Evolutionary conservation across 208 protist species (phyloP), one percentile per base, ranked within the genome.

Genomic region (Acanthamoeba culbertsoni): DNA sequence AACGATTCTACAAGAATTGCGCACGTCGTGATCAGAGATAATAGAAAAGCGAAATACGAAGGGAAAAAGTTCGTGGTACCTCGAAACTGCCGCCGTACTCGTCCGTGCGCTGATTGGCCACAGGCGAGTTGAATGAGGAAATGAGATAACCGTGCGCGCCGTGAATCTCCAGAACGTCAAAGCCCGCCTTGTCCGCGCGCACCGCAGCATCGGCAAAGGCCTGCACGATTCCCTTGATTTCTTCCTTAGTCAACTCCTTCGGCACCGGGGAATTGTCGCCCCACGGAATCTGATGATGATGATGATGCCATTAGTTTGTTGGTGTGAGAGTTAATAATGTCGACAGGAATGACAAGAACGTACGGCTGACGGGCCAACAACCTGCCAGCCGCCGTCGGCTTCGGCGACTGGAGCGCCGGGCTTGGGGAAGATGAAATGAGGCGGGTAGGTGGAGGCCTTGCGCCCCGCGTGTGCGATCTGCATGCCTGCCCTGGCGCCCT

Each of bases 81-180:
- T 97, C 96, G 42, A 98, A 94, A 90, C 82, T 95, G 65, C 98
- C 98, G 55, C 98, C 98, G 94, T 98, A 99, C 82, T 97, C 88
- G 75, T 97, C 98, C 4, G 96, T 98, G 75, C 98, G 95, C 84
- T 95, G 89, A 94, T 99, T 99, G 43, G 95, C 86, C 10, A 86
- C 51, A 26, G 79, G 84, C 48, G 86, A 96, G n/a, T 99, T 71
- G 93, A 99, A 99, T 55, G 95, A 90, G 63, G 97, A 96, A 31
- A 99, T 94, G 20, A 99, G 86, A 94, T 99, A 99, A n/a, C 97
- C 98, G 94, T 99, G 95, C 18, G 96, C 96, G 35, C 95, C 95
- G 92, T 99, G 98, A 40, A 99, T 93, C 96, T 98, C 94, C 65
- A 99, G 95, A 12, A 96, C 97, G 91, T 98, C 98, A 93, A 99